Base-by-base conservation (phyloP, 2,329 filamentous ascomycete species). In the Aspergillus udagawae region DNA sequence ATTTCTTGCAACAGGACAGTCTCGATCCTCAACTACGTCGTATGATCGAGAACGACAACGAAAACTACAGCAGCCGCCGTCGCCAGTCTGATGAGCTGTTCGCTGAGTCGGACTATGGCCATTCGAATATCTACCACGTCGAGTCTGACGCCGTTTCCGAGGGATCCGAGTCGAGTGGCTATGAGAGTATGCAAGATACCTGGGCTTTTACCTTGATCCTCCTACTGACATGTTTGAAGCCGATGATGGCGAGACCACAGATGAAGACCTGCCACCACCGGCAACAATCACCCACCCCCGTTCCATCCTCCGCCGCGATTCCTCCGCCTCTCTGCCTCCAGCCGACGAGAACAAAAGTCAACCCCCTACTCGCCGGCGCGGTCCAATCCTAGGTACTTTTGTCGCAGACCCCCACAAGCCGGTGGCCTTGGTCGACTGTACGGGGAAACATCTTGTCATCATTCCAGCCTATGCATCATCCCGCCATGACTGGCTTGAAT, bases 1-100 rank as follows among this genome's bases (percentile, higher is more conserved):
- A 93, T 58, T 93, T 93, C 71, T 80, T 92, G 56, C 85, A 89
- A 51, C 88, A 92, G 73, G 88, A 85, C 67, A 82, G 84, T 17
- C 79, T 93, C 4, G 89, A 91, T 65, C 87, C 88, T 5, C 81
- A 82, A 52, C 86, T 93, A 67, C 87, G 88, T 61, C 83, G 84
- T 45, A 86, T 90, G 75, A 88, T 92, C 62, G 88, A 92, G 69
- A 81, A 83, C 61, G 86, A 90, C 61, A 76, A 77, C 47, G 68
- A 74, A n/a, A 60, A 61, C 6, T 57, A 63, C 28, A 62, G 62
- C 45, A 63, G 58, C 45, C 65, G 67, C 27, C 70, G 69, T 41
- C 70, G 69, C 20, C 69, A 71, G 49, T 73, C 71, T 21, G 72
- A 74, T 58, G 72, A 77, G 50, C 66, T 76, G 44, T 75, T 72